phyloP scores from a whole-genome alignment of 2,329 filamentous ascomycete species.

The Colletotrichum tamarilloi region DNA sequence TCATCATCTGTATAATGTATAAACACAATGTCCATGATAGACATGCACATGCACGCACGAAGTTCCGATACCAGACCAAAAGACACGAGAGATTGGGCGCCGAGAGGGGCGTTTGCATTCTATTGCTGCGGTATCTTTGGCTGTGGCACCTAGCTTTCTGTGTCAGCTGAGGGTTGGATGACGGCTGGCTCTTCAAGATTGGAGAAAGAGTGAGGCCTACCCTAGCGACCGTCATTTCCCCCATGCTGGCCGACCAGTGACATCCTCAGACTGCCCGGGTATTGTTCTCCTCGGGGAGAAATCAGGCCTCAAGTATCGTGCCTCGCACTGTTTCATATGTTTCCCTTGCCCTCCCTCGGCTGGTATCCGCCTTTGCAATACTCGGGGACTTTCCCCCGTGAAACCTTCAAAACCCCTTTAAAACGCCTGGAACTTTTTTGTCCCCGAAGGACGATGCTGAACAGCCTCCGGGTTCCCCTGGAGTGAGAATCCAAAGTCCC shows the following conservation, averaged over 20 bases:
- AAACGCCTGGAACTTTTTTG: slow-evolving; percentile 14
- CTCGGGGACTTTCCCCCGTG: not conserved
- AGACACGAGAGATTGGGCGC: not conserved
- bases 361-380: no score
- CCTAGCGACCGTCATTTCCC: slow-evolving; percentile 4
- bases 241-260: not conserved
- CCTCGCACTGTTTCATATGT: not conserved
- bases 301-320: not conserved
- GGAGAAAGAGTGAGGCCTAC: slow-evolving; percentile 15
- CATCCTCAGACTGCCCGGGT: not conserved
- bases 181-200: not conserved
- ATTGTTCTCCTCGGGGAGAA: not conserved
- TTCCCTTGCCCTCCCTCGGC: no score
- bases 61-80: not conserved
- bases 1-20: slow-evolving; percentile 35
- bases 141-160: not conserved
- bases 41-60: not conserved
- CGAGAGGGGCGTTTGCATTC: slow-evolving; percentile 5
- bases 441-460: no score
- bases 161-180: slow-evolving; percentile 15
- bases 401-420: not conserved
- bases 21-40: slow-evolving; percentile 21
- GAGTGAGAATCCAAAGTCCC: no score
- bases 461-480: no score
- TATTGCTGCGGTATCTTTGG: not conserved